A percentile compares a stretch with the other conserved stretches of the same genome.
Evolutionary conservation across 352 stramenopile genomes (phyloP).

Genomic region (Stramenopiles sp.): DNA sequence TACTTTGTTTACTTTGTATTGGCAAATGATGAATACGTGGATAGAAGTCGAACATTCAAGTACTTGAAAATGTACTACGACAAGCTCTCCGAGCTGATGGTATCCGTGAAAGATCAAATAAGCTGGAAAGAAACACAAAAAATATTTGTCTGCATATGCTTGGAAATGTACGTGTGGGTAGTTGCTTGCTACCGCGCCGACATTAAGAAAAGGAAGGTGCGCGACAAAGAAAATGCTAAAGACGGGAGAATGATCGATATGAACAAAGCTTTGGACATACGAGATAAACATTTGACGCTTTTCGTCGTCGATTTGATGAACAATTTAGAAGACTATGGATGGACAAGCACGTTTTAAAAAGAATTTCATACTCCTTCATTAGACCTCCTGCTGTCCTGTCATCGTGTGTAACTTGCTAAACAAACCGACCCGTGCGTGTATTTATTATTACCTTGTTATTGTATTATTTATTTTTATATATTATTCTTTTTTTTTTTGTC

Average conservation of each 20-base stretch:
- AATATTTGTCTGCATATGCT: not conserved
- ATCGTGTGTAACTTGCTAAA: too few relatives aligned
- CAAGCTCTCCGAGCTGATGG: not conserved
- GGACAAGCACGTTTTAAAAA: too few relatives aligned
- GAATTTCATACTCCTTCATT: too few relatives aligned
- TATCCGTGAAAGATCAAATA: not conserved
- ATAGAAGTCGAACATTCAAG: not conserved
- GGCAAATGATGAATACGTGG: not conserved
- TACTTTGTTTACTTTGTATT: not conserved
- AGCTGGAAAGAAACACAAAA: not conserved
- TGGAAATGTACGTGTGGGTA: not conserved
- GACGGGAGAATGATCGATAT: not conserved
- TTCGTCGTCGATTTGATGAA: not conserved
- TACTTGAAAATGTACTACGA: not conserved
- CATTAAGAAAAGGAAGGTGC: not conserved
- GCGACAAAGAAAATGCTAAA: not conserved
- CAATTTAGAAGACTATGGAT: not conserved
- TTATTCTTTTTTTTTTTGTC: too few relatives aligned
- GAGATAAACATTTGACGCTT: not conserved
- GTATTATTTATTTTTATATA: too few relatives aligned
- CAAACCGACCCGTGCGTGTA: too few relatives aligned
- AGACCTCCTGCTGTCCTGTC: too few relatives aligned
- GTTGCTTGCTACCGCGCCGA: not conserved
- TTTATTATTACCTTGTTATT: too few relatives aligned
- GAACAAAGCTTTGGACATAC: not conserved